phyloP scores from a whole-genome alignment of 176 grass and related monocot genomes.

The Triticum turgidum region DNA sequence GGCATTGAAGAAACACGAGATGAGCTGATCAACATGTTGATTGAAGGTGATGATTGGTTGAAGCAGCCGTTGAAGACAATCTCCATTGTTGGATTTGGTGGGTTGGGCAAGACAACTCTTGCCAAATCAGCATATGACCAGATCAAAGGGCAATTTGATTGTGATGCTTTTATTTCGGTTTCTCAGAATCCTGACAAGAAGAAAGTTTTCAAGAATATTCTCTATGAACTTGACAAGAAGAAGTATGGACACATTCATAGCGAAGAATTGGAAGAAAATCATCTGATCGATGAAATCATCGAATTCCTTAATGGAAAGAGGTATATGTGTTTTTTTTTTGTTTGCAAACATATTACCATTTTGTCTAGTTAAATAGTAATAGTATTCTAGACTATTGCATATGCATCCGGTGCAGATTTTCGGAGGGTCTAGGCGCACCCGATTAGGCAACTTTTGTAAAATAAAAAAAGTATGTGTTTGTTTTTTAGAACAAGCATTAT shows the following conservation, averaged over 20 bases:
- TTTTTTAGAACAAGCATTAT: no score
- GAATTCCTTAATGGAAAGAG: neutral
- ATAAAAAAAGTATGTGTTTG: no score
- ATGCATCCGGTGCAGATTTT: no score
- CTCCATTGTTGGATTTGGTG: neutral
- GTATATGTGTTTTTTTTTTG: neutral
- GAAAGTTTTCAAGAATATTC: neutral
- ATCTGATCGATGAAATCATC: neutral
- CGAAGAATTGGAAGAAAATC: neutral
- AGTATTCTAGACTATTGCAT: no score
- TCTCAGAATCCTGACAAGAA: neutral
- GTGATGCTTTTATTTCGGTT: neutral
- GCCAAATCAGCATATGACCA: neutral
- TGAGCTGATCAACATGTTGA: neutral
- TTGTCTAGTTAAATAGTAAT: no score
- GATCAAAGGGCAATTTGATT: neutral
- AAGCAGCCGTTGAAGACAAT: neutral
- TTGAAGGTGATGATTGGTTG: neutral
- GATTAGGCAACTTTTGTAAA: no score
- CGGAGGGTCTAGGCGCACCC: no score
- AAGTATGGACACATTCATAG: neutral
- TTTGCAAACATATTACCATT: no score
- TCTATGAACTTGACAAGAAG: neutral
- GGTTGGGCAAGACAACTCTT: neutral
- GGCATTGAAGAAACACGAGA: neutral